Evolutionary conservation across 2,329 filamentous ascomycete genomes (phyloP).

Genomic region (Talaromyces funiculosus): DNA sequence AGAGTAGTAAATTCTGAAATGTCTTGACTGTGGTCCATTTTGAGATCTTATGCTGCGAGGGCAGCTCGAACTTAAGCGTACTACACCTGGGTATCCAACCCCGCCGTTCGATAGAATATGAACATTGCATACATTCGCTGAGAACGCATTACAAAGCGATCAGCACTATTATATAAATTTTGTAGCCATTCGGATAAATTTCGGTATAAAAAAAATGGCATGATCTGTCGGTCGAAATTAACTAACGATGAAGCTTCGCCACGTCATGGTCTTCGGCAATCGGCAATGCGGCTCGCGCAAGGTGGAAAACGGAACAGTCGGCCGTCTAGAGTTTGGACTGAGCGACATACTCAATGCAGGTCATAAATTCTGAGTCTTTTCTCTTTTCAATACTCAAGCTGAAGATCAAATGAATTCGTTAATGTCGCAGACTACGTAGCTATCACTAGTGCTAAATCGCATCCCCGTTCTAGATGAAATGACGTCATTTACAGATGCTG

Average conservation of each 20-base stretch:
- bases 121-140: neutral
- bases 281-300: neutral
- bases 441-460: neutral
- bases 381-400: neutral
- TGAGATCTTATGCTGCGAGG: neutral
- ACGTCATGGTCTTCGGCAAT: neutral
- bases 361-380: neutral
- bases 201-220: neutral
- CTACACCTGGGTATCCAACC: neutral
- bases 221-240: neutral
- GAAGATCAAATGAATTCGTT: too few relatives aligned
- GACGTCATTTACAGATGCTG: constrained; percentile 31
- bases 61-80: neutral
- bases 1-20: neutral
- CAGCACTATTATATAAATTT: neutral
- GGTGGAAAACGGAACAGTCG: neutral
- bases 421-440: neutral
- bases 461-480: neutral
- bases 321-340: neutral
- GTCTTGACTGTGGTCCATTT: neutral
- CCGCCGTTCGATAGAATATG: neutral
- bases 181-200: neutral
- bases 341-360: neutral
- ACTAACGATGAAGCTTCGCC: neutral
- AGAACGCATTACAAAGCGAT: neutral